Conservation (phyloP, 805 yeast genomes). For the Candida insectalens region DNA sequence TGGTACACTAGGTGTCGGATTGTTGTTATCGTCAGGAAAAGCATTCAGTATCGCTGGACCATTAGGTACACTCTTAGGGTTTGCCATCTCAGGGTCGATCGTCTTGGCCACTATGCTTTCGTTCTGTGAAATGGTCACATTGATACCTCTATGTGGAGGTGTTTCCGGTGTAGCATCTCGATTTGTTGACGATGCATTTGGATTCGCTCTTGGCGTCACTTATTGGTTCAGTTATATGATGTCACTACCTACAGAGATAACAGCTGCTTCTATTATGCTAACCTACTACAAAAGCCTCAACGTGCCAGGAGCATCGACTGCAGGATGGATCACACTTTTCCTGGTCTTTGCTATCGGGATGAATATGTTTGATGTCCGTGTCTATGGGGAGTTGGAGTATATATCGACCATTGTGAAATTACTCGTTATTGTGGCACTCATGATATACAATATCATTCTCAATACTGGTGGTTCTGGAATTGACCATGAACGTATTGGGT, state of each 20-base stretch:
- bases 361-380: conserved; percentile 59
- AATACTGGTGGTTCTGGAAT: conserved; percentile 49
- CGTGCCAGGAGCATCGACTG: conserved; percentile 42
- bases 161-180: conserved; percentile 67
- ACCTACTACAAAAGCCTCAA: conserved; percentile 51
- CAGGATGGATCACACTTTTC: conserved; percentile 61
- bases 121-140: conserved; percentile 74
- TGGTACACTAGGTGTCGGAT: conserved; percentile 72
- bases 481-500: conserved; percentile 42
- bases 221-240: conserved; percentile 67
- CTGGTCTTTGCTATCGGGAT: conserved; percentile 34
- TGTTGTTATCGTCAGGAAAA: conserved; percentile 60
- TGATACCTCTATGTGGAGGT: conserved; percentile 72
- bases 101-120: conserved; percentile 64
- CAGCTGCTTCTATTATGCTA: conserved; percentile 71
- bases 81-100: conserved; percentile 50
- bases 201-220: conserved; percentile 63
- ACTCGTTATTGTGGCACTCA: conserved; percentile 38
- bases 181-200: conserved; percentile 71
- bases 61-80: conserved; percentile 63
- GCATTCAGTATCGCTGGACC: conserved; percentile 72
- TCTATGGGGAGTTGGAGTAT: conserved; percentile 70
- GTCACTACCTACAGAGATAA: conserved; percentile 71
- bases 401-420: conserved; percentile 50
- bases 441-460: conserved; percentile 55